phyloP scores from a whole-genome alignment of 176 grass and related monocot species.

The Hyparrhenia diplandra region DNA sequence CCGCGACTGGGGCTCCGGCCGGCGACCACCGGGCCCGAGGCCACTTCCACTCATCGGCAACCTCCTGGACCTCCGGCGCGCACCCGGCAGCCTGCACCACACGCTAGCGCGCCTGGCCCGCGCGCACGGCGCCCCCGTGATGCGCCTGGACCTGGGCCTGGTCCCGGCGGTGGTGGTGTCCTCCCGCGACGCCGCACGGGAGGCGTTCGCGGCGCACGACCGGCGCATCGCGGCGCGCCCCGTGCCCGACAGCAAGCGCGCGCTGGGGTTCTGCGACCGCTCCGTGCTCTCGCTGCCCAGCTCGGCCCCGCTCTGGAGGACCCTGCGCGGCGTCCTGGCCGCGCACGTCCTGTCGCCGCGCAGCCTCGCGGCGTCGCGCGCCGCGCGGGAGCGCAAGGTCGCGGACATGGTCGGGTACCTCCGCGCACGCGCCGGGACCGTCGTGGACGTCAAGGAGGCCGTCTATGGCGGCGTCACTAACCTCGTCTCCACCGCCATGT shows the following conservation, averaged over 20 bases:
- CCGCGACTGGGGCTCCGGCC: too few relatives aligned
- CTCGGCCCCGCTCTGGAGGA: not conserved
- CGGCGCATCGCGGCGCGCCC: not conserved
- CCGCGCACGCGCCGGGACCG: not conserved
- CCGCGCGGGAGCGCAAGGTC: not conserved
- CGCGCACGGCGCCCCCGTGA: not conserved
- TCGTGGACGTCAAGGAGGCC: not conserved
- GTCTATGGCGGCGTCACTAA: not conserved
- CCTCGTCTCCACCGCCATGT: not conserved
- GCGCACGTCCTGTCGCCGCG: not conserved
- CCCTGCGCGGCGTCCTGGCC: not conserved
- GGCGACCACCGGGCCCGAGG: not conserved
- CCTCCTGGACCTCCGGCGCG: not conserved
- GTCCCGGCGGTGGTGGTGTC: not conserved
- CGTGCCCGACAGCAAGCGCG: not conserved
- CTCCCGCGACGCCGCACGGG: not conserved
- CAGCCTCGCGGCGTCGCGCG: not conserved
- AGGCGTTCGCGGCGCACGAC: not conserved
- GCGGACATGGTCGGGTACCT: not conserved
- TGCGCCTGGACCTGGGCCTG: not conserved
- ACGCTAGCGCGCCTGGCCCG: not conserved
- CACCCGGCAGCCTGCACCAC: not conserved
- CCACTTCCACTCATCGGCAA: not conserved
- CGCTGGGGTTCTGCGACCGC: not conserved
- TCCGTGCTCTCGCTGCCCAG: not conserved